Base-by-base conservation (phyloP, 2,329 filamentous ascomycete species). In the Colletotrichum chrysophilum region DNA sequence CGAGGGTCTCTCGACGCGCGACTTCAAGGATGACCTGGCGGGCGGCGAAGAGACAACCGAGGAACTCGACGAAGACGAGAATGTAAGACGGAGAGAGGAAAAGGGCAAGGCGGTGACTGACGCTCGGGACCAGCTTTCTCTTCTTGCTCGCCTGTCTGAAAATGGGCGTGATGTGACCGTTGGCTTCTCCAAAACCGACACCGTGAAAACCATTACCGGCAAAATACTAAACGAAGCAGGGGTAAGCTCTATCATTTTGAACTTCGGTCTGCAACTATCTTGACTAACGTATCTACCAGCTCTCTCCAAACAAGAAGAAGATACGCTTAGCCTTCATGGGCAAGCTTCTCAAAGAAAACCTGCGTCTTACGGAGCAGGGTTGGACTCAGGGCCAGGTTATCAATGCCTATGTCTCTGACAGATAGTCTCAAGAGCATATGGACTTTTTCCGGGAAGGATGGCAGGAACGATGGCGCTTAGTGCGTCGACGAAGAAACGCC, bases 301-400 rank as follows among this genome's bases (percentile, higher is more conserved):
- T 96, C 36, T 83, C 89, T 3, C 82, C n/a, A 13, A 52, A 87
- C 9, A 87, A 86, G 60, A 91, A 91, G 76, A 90, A 88, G 64
- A 87, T 98, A 66, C 91, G 92, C 70, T 90, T 98, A 75, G 93
- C 92, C 24, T 97, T 98, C 83, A 89, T 97, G 84, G 96, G 96
- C 78, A 95, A 93, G 82, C 91, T 96, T 66, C 89, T 98, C 61
- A 92, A 93, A 78, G 94, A 96, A 78, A 88, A 89, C 70, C 82
- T 90, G 24, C 89, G 93, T 1, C 86, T 98, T 21, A 84, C 87
- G 60, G 89, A 90, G 4, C 94, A 97, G 79, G 94, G 94, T 65
- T 98, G 95, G 94, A 91, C 92, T 79, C 88, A 90, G 76, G 94
- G 92, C 43, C 90, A 97, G 81, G 88, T 97, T 38, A 86, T 98